These are phyloP conservation scores for Juglanconis oblonga DNA, from an alignment of 2,329 filamentous ascomycete species.

Conservation along the genomic window DNA sequence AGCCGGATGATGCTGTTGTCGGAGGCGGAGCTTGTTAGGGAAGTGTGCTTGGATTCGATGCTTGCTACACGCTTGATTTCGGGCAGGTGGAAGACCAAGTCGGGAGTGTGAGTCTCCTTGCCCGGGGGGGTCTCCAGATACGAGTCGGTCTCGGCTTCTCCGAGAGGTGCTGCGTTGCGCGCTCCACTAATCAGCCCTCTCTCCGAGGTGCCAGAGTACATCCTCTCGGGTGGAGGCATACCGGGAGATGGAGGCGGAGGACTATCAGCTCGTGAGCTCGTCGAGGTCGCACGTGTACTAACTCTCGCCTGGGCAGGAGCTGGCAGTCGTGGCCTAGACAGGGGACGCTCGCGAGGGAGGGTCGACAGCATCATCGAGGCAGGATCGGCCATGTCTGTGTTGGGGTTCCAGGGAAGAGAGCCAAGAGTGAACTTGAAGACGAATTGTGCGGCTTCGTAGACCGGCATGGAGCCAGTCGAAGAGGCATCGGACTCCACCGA, in stretches of 20 bases:
- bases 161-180: constrained; percentile 42
- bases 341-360: constrained; percentile 57
- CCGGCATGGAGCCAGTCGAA: constrained; percentile 53
- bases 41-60: constrained; percentile 14
- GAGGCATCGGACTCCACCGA: constrained; percentile 41
- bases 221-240: constrained; percentile 42
- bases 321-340: constrained; percentile 67
- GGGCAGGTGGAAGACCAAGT: constrained; percentile 19
- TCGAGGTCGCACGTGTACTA: constrained; percentile 30
- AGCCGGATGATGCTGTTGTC: background rate
- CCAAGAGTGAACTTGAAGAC: constrained; percentile 75
- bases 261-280: constrained; percentile 32
- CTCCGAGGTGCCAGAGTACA: constrained; percentile 44
- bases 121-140: constrained; percentile 7
- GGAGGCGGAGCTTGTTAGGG: constrained; percentile 15
- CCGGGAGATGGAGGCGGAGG: constrained; percentile 35
- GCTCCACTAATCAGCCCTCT: constrained; percentile 49
- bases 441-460: constrained; percentile 55
- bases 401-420: constrained; percentile 28
- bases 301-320: constrained; percentile 66
- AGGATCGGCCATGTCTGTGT: constrained; percentile 15
- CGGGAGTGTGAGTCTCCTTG: constrained; percentile 10
- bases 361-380: constrained; percentile 50
- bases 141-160: constrained; percentile 20
- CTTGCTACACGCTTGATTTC: constrained; percentile 21